A percentile compares a stretch with the other conserved stretches of the same genome.
phyloP scores from a whole-genome alignment of 2,329 filamentous ascomycete species.

The Calonectria multiphialidica region DNA sequence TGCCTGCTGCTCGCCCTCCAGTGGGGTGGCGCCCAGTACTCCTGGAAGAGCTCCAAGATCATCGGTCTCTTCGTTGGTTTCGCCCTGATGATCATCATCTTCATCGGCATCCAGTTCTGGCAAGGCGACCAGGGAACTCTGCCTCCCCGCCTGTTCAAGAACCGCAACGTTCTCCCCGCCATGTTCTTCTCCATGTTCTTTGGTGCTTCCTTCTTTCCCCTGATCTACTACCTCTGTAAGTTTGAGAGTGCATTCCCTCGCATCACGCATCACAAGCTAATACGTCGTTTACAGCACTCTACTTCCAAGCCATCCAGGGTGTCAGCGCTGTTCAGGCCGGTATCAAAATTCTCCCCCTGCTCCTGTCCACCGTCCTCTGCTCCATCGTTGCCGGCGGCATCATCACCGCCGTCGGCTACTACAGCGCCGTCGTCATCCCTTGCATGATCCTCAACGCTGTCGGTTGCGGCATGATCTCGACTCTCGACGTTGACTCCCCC shows the following conservation, averaged over 20 bases:
- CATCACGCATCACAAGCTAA: slow-evolving; percentile 20
- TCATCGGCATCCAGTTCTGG: slow-evolving; percentile 60
- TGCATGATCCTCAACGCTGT: slow-evolving; percentile 57
- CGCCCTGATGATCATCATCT: slow-evolving; percentile 59
- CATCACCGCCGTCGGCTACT: slow-evolving; percentile 58
- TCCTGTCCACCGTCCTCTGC: slow-evolving; percentile 63
- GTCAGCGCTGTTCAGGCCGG: slow-evolving; percentile 65
- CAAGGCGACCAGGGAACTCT: slow-evolving; percentile 58
- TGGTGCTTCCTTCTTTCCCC: slow-evolving; percentile 63
- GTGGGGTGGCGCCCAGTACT: slow-evolving; percentile 65
- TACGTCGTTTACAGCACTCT: slow-evolving; percentile 52
- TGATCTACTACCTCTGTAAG: slow-evolving; percentile 67
- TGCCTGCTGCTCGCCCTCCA: slow-evolving; percentile 68
- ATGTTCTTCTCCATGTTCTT: slow-evolving; percentile 62
- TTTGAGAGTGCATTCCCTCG: not conserved
- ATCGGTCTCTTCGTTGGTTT: slow-evolving; percentile 65
- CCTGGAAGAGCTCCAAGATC: slow-evolving; percentile 62
- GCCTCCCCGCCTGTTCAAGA: slow-evolving; percentile 59
- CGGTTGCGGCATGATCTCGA: slow-evolving; percentile 67
- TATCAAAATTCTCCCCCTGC: slow-evolving; percentile 65
- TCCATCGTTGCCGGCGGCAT: slow-evolving; percentile 58
- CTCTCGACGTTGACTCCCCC: slow-evolving; percentile 60
- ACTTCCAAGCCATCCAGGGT: slow-evolving; percentile 67
- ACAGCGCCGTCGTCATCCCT: slow-evolving; percentile 54
- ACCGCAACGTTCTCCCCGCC: slow-evolving; percentile 55